Base-by-base conservation (phyloP, 108 stramenopile species). In the Seminavis robusta region DNA sequence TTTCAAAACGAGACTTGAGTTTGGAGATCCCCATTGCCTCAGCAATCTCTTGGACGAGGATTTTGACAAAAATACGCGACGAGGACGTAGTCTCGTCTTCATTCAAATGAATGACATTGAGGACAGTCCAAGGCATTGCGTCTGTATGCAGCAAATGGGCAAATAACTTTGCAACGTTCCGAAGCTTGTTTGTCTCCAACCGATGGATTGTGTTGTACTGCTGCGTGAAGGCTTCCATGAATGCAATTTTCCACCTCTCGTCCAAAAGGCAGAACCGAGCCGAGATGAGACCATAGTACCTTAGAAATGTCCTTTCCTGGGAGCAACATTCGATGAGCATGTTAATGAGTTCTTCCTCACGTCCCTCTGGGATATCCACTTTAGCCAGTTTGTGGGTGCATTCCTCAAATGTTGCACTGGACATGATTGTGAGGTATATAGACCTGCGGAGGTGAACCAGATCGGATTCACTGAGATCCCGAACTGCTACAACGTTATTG, bases 341-440 rank as follows among this genome's bases (percentile, higher is more conserved):
- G 59, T 94, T 93, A 73, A 94, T 90, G 25, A 96, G 67, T 59
- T 92, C 91, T 20, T 57, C 51, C 65, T 92, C 87, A 31, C 83
- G 71, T 38, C 97, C 98, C 13, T 59, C 60, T 5, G 93, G 97
- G 34, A 99, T 95, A 52, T 92, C 65, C 63, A 99, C 88, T 67
- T 92, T 87, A 20, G 95, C 79, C 17, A 99, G 90, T 70, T 99
- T 99, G 79, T 99, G 99, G 16, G 93, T 79, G 61, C 94, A 95
- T 69, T 99, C 99, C 73, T 99, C 99, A 73, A 96, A 98, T 8
- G 92, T 91, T 16, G 95, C 92, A 43, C 86, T 88, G n/a, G 91
- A 93, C 99, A 98, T 98, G 57, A 99, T 99, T 23, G 97, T 98
- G 38, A 99, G 76, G 62, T 98, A 99, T 52, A 99, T 98, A 10